phyloP scores from a whole-genome alignment of 2,329 filamentous ascomycete genomes.

The Emergomyces orientalis region DNA sequence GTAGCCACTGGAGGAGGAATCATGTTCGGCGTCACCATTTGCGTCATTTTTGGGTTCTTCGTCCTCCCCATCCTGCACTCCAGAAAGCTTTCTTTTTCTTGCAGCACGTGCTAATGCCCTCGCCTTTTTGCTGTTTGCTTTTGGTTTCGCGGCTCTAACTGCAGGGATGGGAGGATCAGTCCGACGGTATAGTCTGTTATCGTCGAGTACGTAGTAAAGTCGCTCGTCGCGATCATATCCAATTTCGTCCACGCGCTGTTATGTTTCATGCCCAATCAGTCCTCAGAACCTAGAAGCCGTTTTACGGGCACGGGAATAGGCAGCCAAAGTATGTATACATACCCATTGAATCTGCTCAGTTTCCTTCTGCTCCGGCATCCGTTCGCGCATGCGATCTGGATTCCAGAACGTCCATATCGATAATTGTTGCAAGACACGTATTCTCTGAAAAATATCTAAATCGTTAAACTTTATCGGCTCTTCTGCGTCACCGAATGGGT shows the following conservation, averaged over 20 bases:
- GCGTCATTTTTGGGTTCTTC: constrained; percentile 33
- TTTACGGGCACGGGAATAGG: neutral
- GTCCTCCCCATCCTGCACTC: constrained; percentile 35
- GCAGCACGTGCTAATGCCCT: constrained; percentile 56
- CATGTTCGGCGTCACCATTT: constrained; percentile 33
- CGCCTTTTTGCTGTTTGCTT: constrained; percentile 56
- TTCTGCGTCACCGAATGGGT: constrained; percentile 77
- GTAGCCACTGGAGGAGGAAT: constrained; percentile 63
- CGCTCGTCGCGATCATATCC: constrained; percentile 86
- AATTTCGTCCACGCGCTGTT: constrained; percentile 38
- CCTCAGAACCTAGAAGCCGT: neutral
- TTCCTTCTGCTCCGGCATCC: constrained; percentile 74
- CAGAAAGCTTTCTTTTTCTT: constrained; percentile 56
- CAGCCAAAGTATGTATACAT: constrained; percentile 26
- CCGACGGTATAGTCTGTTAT: constrained; percentile 82
- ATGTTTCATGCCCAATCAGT: neutral
- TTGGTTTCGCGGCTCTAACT: constrained; percentile 47
- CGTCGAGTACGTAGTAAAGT: constrained; percentile 82
- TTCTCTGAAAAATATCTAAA: constrained; percentile 74
- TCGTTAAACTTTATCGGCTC: constrained; percentile 63
- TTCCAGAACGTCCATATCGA: constrained; percentile 84
- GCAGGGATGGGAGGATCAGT: constrained; percentile 62
- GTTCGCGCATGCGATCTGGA: constrained; percentile 75
- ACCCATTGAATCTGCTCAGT: constrained; percentile 78
- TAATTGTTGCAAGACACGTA: constrained; percentile 71